Percentiles rank a stretch among this genome's conserved stretches.
Conservation (phyloP, 371 early-diverging fungal species). For the Mortierella sp. region DNA sequence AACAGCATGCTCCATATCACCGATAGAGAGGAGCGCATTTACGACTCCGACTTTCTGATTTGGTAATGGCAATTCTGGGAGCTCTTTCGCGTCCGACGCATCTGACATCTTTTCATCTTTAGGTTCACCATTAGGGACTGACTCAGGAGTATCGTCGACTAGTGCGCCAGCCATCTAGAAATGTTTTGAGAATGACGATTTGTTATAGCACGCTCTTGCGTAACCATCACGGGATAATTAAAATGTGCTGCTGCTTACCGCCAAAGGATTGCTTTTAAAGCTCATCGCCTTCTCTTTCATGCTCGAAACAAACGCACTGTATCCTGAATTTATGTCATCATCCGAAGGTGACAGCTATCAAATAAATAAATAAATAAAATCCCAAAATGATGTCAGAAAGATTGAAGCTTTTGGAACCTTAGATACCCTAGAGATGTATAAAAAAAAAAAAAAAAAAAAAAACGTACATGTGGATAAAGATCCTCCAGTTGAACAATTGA, state of each 20-base stretch:
- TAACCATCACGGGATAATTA: background rate
- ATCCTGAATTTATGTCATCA: constrained; percentile 64
- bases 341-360: constrained; percentile 69
- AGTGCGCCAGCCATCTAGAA: constrained; percentile 58
- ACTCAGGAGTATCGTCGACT: constrained; percentile 54
- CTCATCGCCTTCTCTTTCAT: constrained; percentile 48
- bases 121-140: background rate
- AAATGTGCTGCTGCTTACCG: constrained; percentile 13
- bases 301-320: constrained; percentile 57
- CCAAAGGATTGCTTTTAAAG: constrained; percentile 35
- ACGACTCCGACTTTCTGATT: constrained; percentile 77
- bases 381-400: background rate
- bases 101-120: constrained; percentile 34
- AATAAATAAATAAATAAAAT: background rate
- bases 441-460: background rate
- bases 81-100: constrained; percentile 7
- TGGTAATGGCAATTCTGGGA: constrained; percentile 19
- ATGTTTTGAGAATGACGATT: background rate
- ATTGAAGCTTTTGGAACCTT: no score
- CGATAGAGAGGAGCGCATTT: constrained; percentile 74
- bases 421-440: background rate
- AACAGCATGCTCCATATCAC: constrained; percentile 70
- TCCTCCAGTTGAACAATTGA: constrained; percentile 78
- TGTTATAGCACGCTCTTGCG: background rate
- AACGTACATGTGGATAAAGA: constrained; percentile 73